A percentile compares a stretch with the other conserved stretches of the same genome.
Conservation (phyloP, 164 flowering plant genomes). For the Dillenia turbinata region DNA sequence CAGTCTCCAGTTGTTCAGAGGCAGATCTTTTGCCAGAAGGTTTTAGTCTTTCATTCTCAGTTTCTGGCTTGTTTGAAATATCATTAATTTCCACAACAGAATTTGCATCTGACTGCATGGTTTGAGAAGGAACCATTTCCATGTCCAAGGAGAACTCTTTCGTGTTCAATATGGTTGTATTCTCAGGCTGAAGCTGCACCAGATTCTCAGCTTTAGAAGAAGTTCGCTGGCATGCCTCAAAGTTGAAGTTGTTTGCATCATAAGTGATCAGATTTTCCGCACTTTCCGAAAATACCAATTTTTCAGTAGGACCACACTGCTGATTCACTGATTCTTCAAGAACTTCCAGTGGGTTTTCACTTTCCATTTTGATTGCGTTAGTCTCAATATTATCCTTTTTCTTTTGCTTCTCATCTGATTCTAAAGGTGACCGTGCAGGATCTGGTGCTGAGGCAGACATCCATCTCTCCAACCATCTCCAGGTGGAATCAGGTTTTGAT, state of each 20-base stretch:
- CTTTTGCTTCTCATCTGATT: conserved; percentile 13
- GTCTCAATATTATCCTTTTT: conserved; percentile 16
- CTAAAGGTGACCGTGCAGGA: conserved; percentile 21
- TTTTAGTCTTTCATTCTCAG: conserved; percentile 34
- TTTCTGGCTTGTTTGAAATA: conserved; percentile 25
- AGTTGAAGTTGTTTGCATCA: conserved; percentile 30
- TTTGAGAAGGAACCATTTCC: conserved; percentile 17
- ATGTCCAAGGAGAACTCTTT: conserved; percentile 14
- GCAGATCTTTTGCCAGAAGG: conserved; percentile 39
- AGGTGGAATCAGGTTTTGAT: conserved; percentile 49
- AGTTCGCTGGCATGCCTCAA: conserved; percentile 22
- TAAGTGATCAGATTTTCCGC: conserved; percentile 39
- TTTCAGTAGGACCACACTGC: conserved; percentile 15
- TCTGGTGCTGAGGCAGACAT: conserved; percentile 57
- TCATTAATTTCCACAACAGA: conserved; percentile 14
- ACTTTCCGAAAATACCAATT: conserved; percentile 22
- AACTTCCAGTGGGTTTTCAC: conserved; percentile 21
- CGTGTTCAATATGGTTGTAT: conserved; percentile 9
- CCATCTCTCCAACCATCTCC: conserved; percentile 99
- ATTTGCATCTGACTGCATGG: conserved; percentile 15
- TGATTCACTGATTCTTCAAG: conserved; percentile 20
- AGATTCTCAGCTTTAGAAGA: conserved; percentile 19
- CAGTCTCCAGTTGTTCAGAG: conserved; percentile 51
- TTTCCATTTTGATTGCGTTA: conserved; percentile 17
- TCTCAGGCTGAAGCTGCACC: conserved; percentile 25